Conservation (phyloP, 2,329 filamentous ascomycete species). For the Apiospora marii region DNA sequence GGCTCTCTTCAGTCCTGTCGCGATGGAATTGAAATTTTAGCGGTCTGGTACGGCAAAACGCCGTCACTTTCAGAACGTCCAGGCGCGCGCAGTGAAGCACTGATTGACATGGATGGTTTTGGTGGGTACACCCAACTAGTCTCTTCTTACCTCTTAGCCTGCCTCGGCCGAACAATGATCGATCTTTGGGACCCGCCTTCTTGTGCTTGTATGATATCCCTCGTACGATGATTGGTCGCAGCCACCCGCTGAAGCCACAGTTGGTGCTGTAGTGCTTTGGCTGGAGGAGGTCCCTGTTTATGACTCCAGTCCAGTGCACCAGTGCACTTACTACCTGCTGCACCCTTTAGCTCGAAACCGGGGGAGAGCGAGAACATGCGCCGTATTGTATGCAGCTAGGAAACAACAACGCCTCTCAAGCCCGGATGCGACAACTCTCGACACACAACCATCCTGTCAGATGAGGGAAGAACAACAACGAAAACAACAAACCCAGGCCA, state of each 20-base stretch:
- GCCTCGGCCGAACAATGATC: neutral
- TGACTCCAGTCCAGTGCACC: constrained; percentile 18
- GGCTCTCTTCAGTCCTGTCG: constrained; percentile 13
- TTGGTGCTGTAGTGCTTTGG: neutral
- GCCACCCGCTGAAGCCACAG: constrained; percentile 17
- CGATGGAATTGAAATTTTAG: constrained; percentile 21
- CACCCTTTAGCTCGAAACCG: constrained; percentile 19
- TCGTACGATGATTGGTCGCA: constrained; percentile 5
- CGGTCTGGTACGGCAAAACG: constrained; percentile 15
- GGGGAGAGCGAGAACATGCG: neutral
- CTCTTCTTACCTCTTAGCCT: neutral
- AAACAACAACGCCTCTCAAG: constrained; percentile 17
- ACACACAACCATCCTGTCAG: neutral
- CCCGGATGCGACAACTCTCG: constrained; percentile 8
- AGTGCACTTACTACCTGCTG: neutral
- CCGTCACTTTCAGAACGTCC: neutral
- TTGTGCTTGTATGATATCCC: neutral
- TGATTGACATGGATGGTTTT: neutral
- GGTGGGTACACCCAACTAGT: neutral
- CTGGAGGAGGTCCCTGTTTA: constrained; percentile 14
- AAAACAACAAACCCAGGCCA: constrained; percentile 9
- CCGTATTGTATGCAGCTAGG: constrained; percentile 14
- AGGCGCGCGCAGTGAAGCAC: neutral
- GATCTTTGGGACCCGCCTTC: constrained; percentile 1
- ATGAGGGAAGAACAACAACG: neutral